Evolutionary conservation across 1,284 basidiomycete genomes (phyloP), one percentile per base, ranked within the genome.

Genomic region (Rhodotorula glutinis): DNA sequence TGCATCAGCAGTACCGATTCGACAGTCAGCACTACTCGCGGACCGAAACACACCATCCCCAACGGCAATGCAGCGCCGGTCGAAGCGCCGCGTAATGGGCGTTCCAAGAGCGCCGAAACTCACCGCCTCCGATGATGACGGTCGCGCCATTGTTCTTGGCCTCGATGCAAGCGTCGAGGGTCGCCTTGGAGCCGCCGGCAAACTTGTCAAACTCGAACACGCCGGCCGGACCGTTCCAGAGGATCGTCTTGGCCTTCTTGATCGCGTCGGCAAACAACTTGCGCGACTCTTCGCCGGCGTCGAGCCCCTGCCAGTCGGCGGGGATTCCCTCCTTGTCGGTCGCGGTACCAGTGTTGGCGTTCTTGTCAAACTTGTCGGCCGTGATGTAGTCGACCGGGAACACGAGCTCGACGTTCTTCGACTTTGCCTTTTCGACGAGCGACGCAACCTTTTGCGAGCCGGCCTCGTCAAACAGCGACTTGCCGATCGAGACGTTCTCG

Each of bases 161-260:
- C 78, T 93, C 88, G 75, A 96, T 85, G 75, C 86, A 88, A 49
- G 92, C 92, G 66, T 92, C 87, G 49, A 98, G 87, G 66, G 97
- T 86, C 25, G 88, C 82, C 78, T 87, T 86, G 25, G 93, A 96
- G 55, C 94, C 95, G 53, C 82, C 82, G 14, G 93, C 89, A 76
- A 98, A 98, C 56, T 87, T 87, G 59, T 89, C 86, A 83, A 98
- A 96, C 81, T 98, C 95, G 80, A 98, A 98, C 43, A 98, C 95
- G 76, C 95, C 95, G 54, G 95, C 90, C 51, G 95, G 94, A 59
- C 92, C 95, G 79, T 98, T 98, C 73, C 95, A 98, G 67, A 98
- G 87, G 79, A 98, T 94, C 56, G 96, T 98, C 85, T 94, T 98
- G 71, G 92, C 84, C 77, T 90, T 87, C 64, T 88, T 79, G 67